Base-by-base conservation (phyloP, 306 rosid species). In the Lathyrus sativus region DNA sequence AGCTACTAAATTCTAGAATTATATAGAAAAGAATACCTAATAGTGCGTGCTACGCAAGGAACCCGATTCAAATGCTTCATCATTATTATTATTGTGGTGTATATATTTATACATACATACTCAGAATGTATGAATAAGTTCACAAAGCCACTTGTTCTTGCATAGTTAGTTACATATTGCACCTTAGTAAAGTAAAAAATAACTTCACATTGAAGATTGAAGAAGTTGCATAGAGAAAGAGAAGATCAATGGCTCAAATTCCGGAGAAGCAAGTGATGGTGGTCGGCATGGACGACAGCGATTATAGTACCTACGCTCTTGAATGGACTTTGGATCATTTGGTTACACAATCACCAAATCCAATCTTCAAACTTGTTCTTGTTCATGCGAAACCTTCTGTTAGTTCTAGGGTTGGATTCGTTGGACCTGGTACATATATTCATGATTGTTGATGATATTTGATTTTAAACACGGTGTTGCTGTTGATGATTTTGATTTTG, bases 261-360 rank as follows among this genome's bases (percentile, higher is more conserved):
- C 38, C 65, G 0, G 90, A 82, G 70, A 85, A 82, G 77, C 95
- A 77, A 70, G 86, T 85, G 70, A 79, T 93, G 87, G 77, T 86
- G 39, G 79, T 85, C 2, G 98, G 87, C 0, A 44, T 83, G 29
- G 97, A 93, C 67, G 96, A 93, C 22, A 86, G 90, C 51, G 86
- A 83, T 22, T 82, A 42, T 33, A 87, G 91, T 79, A 4, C 3
- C 0, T 78, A 90, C 51, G 96, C 95, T 0, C 76, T 90, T 10
- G 67, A 73, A 61, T 90, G 96, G 96, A 82, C 85, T 19, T 57
- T 90, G 5, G 88, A 83, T 18, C 95, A 84, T 56, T 78, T 85
- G 76, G 43, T 90, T 64, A 0, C 50, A 0, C 73, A 86, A 0
- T 6, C 62, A 0, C 0, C 62, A 1, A 71, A 59, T 64, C 26